Percentiles rank a stretch among this genome's conserved stretches.
Conservation (phyloP, 306 rosid genomes). For the Glycyrrhiza uralensis region DNA sequence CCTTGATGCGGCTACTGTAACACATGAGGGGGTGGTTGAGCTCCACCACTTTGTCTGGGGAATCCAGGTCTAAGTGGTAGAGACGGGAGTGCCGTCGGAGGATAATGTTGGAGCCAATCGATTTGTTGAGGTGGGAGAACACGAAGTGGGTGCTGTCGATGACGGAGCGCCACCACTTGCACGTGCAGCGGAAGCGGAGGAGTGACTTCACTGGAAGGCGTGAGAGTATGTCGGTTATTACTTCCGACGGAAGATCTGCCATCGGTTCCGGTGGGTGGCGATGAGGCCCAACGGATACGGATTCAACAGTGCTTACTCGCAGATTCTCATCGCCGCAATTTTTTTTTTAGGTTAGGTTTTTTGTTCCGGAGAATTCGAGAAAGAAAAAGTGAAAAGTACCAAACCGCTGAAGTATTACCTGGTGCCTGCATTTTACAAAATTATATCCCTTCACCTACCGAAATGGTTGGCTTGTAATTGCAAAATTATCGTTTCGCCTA, state of each 20-base stretch:
- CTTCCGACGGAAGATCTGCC: slow-evolving; percentile 66
- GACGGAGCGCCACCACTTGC: slow-evolving; percentile 47
- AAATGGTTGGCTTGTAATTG: too few species aligned
- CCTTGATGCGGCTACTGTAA: slow-evolving; percentile 51
- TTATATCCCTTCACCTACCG: too few species aligned
- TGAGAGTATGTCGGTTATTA: slow-evolving; percentile 44
- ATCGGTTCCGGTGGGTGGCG: neutral
- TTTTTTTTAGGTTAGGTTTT: slow-evolving; percentile 20
- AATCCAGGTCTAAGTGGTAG: slow-evolving; percentile 20
- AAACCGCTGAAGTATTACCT: too few species aligned
- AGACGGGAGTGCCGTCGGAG: slow-evolving; percentile 49
- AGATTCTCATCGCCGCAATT: neutral
- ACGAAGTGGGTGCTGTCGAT: slow-evolving; percentile 54
- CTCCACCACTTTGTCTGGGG: slow-evolving; percentile 37
- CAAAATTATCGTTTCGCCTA: too few species aligned
- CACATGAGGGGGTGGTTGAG: slow-evolving; percentile 73
- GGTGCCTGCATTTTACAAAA: too few species aligned
- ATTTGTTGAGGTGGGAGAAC: slow-evolving; percentile 38
- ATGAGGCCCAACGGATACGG: neutral
- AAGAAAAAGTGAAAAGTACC: too few species aligned
- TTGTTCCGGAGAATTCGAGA: neutral
- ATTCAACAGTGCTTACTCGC: neutral
- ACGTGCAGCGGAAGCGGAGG: slow-evolving; percentile 40
- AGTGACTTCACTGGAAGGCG: slow-evolving; percentile 43
- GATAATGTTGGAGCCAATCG: slow-evolving; percentile 30